These are phyloP conservation scores for Candida ovalis DNA, from an alignment of 805 yeast genomes.

Conservation along the genomic window DNA sequence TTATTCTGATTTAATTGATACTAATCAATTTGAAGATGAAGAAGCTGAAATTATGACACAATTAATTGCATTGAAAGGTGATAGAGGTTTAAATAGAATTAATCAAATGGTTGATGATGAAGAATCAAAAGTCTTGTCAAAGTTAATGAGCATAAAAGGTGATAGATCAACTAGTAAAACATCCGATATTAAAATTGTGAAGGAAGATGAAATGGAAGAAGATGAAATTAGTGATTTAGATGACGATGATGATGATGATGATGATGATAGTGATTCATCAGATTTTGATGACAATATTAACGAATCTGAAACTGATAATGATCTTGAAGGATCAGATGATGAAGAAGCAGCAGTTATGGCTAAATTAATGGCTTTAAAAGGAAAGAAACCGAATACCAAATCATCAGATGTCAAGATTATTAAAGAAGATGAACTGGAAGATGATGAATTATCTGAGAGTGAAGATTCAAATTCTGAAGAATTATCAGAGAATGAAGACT, in stretches of 20 bases:
- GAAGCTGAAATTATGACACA: slow-evolving; percentile 44
- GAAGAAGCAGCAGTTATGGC: slow-evolving; percentile 51
- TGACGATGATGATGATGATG: slow-evolving; percentile 2
- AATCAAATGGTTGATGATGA: slow-evolving; percentile 28
- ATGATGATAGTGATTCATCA: neutral
- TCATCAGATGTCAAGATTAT: slow-evolving; percentile 1
- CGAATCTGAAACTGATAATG: neutral
- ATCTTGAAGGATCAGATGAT: slow-evolving; percentile 1
- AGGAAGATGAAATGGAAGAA: slow-evolving; percentile 25
- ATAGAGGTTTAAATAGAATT: slow-evolving; percentile 14
- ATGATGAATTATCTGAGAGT: slow-evolving; percentile 7
- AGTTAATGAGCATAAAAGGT: slow-evolving; percentile 11
- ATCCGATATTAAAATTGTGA: slow-evolving; percentile 29
- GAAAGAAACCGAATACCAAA: slow-evolving; percentile 28
- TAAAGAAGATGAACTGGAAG: slow-evolving; percentile 9
- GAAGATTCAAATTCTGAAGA: neutral
- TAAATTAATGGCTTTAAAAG: slow-evolving; percentile 61
- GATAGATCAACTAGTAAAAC: slow-evolving; percentile 13
- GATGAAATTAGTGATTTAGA: slow-evolving; percentile 18
- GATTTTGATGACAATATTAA: too few species aligned
- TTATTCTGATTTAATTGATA: slow-evolving; percentile 6
- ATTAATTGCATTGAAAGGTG: slow-evolving; percentile 38
- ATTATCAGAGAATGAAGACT: slow-evolving; percentile 5
- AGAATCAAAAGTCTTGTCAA: slow-evolving; percentile 42
- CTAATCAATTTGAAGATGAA: slow-evolving; percentile 23